phyloP scores from a whole-genome alignment of 495 filamentous ascomycete genomes.

The Delitschia confertaspora region DNA sequence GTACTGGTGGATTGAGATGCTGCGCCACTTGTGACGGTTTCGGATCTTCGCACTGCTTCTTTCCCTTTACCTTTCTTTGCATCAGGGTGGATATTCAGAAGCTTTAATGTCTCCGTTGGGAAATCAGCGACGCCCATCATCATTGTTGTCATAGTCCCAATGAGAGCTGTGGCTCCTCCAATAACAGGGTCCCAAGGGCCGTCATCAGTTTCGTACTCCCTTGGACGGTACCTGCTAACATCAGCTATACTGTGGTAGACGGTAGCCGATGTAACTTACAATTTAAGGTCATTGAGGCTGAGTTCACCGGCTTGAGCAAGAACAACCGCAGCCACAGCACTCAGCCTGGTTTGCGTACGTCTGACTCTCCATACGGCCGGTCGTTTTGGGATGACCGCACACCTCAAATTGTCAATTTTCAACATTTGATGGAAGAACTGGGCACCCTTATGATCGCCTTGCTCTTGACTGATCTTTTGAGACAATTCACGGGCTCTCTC shows the following conservation, averaged over 20 bases:
- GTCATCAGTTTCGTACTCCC: constrained; percentile 39
- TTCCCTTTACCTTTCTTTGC: constrained; percentile 21
- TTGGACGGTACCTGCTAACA: constrained; percentile 27
- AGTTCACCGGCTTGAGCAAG: constrained; percentile 34
- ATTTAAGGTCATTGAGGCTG: constrained; percentile 35
- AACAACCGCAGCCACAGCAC: constrained; percentile 35
- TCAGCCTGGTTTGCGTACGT: constrained; percentile 33
- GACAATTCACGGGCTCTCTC: constrained; percentile 34
- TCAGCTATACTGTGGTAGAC: not conserved
- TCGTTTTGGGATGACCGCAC: constrained; percentile 29
- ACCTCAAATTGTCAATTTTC: constrained; percentile 34
- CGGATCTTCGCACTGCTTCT: not conserved
- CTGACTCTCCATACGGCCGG: constrained; percentile 36
- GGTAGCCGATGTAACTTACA: constrained; percentile 18
- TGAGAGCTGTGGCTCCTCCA: constrained; percentile 54
- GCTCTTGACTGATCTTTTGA: constrained; percentile 36
- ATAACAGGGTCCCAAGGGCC: constrained; percentile 39
- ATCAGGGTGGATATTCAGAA: constrained; percentile 44
- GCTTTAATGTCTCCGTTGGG: constrained; percentile 55
- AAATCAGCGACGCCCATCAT: constrained; percentile 77
- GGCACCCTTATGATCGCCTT: constrained; percentile 33
- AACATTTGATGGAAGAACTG: constrained; percentile 37
- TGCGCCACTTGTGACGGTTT: constrained; percentile 1
- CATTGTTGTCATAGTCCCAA: constrained; percentile 65
- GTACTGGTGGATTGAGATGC: too few species aligned